These are phyloP conservation scores for Monosiga brevicollis DNA, from an alignment of 78 protist genomes.

Conservation along the genomic window DNA sequence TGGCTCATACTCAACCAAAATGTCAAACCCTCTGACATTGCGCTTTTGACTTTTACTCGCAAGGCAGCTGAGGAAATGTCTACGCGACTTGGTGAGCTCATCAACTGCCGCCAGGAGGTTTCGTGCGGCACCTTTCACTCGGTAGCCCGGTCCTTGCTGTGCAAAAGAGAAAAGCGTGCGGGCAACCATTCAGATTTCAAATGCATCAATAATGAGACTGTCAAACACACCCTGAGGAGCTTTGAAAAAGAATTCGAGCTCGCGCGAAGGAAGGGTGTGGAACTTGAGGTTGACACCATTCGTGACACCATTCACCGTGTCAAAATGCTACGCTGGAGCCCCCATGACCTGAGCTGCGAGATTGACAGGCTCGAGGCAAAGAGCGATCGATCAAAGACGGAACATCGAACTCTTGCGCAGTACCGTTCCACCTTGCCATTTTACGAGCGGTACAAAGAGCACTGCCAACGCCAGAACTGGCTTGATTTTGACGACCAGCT, in stretches of 20 bases:
- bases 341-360: no score
- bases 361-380: no score
- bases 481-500: constrained; percentile 6
- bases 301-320: no score
- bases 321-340: no score
- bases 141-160: not conserved
- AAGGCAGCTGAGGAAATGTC: constrained; percentile 18
- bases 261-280: no score
- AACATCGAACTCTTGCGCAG: no score
- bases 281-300: no score
- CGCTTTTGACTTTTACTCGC: constrained; percentile 15
- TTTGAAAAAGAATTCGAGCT: no score
- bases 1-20: not conserved
- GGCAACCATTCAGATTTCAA: not conserved
- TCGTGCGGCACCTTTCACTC: not conserved
- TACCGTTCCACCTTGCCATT: no score
- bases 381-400: no score
- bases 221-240: not conserved
- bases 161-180: not conserved
- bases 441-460: no score
- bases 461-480: not conserved
- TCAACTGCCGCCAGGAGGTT: not conserved
- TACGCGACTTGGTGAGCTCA: not conserved
- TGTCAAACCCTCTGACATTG: not conserved
- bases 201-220: not conserved